phyloP scores from a whole-genome alignment of 805 yeast species.

The Suhomyces prunicola region DNA sequence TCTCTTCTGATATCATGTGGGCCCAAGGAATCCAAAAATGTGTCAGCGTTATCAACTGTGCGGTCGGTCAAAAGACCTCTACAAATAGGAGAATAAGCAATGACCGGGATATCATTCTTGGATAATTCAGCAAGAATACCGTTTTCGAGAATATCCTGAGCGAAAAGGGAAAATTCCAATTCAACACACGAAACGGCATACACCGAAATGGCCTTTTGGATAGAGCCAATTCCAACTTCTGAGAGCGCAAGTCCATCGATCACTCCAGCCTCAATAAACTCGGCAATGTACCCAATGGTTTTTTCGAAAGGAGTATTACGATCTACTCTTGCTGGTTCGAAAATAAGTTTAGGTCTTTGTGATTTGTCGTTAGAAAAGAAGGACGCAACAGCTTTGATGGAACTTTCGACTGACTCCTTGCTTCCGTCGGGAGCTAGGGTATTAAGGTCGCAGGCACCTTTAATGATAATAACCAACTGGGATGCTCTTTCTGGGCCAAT shows the following conservation, averaged over 20 bases:
- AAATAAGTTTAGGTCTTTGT: slow-evolving; percentile 40
- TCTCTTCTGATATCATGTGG: slow-evolving; percentile 52
- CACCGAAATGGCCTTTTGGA: slow-evolving; percentile 54
- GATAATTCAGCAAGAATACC: slow-evolving; percentile 63
- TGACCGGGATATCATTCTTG: slow-evolving; percentile 58
- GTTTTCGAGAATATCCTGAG: slow-evolving; percentile 55
- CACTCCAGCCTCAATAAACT: slow-evolving; percentile 58
- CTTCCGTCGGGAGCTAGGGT: slow-evolving; percentile 48
- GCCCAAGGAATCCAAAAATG: slow-evolving; percentile 58
- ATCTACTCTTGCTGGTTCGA: slow-evolving; percentile 73
- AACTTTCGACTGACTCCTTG: slow-evolving; percentile 42
- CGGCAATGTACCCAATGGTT: slow-evolving; percentile 53
- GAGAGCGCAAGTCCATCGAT: slow-evolving; percentile 72
- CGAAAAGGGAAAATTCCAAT: slow-evolving; percentile 71
- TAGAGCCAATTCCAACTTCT: slow-evolving; percentile 64
- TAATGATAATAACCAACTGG: slow-evolving; percentile 59
- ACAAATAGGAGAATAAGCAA: slow-evolving; percentile 83
- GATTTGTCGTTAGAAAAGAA: slow-evolving; percentile 26
- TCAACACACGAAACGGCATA: slow-evolving; percentile 68
- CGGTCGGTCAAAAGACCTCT: slow-evolving; percentile 4
- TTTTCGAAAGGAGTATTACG: slow-evolving; percentile 54
- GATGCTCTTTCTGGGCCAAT: slow-evolving; percentile 53
- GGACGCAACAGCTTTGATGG: slow-evolving; percentile 44
- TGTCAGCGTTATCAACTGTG: slow-evolving; percentile 24
- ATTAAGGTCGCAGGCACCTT: slow-evolving; percentile 53